Base-by-base conservation (phyloP, 2,329 filamentous ascomycete species). In the Aspergillus chevalieri region DNA sequence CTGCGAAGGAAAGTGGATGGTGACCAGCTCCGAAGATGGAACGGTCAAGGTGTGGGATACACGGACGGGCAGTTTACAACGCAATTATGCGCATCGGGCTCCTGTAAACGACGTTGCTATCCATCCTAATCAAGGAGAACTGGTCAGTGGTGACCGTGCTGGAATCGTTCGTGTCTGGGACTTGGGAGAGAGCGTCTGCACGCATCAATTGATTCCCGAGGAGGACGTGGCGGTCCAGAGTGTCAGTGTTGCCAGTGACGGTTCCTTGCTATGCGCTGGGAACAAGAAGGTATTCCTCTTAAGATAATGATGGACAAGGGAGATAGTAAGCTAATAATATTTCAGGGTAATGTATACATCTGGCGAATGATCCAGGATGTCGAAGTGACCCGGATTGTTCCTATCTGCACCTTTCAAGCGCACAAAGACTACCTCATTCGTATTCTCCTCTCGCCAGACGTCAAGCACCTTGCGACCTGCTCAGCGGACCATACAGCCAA, bases 1-100 rank as follows among this genome's bases (percentile, higher is more conserved):
- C 70, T 97, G 92, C 68, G 93, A 98, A 71, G 91, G 92, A 9
- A 98, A 98, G 74, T 98, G 93, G 93, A 96, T 98, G 88, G 93
- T 97, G 15, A 98, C 93, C 8, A 94, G 87, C 69, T 95, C 89
- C 43, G 93, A 98, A 71, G 93, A 98, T 65, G 89, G 91, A 61
- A 95, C 89, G 0, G 91, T 96, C 65, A 95, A 95, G 77, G 95
- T 96, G 56, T 96, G 91, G 91, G 92, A 96, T 68, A 95, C 90
- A 4, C 78, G 91, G 43, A 87, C 81, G 10, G 92, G 89, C 43
- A 84, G 81, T 50, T 83, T 97, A 48, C 93, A 98, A 72, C 83
- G 93, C 48, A 95, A 92, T 71, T 98, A 98, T 69, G 85, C 82
- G 58, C 93, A 98, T 67, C 87, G 86, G 47, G 85, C 84, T 30